A percentile compares a stretch with the other conserved stretches of the same genome.
These are phyloP conservation scores for Penicillium fimorum DNA, from an alignment of 495 filamentous ascomycete species.

Conservation along the genomic window DNA sequence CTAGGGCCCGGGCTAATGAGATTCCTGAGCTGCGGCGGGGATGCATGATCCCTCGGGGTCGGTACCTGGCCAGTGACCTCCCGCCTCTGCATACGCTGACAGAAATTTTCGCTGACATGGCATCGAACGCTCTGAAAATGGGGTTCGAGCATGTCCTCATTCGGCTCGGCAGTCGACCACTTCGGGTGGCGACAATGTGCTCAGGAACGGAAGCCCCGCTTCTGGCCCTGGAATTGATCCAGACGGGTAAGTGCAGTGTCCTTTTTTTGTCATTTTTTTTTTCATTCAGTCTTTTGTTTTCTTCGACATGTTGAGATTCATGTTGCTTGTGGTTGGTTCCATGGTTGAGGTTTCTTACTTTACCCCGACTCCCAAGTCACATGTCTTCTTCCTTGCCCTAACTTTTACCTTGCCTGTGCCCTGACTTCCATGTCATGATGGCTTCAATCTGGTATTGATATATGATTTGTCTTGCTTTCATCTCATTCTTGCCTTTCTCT, in stretches of 20 bases:
- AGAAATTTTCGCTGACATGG: constrained; percentile 53
- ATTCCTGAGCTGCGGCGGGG: constrained; percentile 16
- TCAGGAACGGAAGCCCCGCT: constrained; percentile 82
- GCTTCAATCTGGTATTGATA: not conserved
- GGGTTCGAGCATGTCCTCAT: constrained; percentile 37
- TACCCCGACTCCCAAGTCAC: not conserved
- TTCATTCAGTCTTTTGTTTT: not conserved
- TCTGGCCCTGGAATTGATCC: constrained; percentile 58
- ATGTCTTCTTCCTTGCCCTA: constrained; percentile 6
- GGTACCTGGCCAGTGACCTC: constrained; percentile 31
- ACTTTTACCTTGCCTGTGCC: not conserved
- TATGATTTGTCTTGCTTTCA: not conserved
- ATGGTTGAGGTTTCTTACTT: not conserved
- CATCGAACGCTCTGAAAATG: constrained; percentile 35
- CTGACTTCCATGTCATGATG: not conserved
- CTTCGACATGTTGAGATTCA: not conserved
- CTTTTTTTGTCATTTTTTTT: not conserved
- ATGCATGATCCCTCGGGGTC: not conserved
- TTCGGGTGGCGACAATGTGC: constrained; percentile 74
- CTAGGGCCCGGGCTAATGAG: constrained; percentile 7
- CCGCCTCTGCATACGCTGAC: constrained; percentile 47
- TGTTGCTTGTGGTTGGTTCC: not conserved
- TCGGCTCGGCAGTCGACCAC: constrained; percentile 36
- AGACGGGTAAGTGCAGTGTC: constrained; percentile 34
- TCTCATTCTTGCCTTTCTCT: not conserved